Evolutionary conservation across 306 rosid genomes (phyloP).

Genomic region (Acmispon strigosus): DNA sequence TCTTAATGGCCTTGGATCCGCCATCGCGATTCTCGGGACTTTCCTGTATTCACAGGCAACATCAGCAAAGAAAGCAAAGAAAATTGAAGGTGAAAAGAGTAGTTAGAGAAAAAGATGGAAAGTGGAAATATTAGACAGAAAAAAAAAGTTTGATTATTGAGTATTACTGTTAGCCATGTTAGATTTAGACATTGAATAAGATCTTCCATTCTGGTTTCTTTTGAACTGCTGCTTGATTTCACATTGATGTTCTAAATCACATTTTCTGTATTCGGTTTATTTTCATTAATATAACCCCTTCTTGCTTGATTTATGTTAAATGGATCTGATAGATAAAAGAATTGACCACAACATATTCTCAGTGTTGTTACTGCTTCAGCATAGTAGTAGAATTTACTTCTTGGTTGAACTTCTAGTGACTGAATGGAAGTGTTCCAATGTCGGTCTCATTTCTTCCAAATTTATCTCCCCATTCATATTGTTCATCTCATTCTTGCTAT

Average conservation of each 20-base stretch:
- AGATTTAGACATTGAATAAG: constrained; percentile 2
- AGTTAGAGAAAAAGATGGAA: constrained; percentile 25
- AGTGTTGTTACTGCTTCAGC: neutral
- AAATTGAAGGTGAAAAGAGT: constrained; percentile 57
- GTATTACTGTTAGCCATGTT: constrained; percentile 10
- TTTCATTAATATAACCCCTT: neutral
- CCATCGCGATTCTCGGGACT: constrained; percentile 83
- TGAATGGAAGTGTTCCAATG: neutral
- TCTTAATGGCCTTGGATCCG: constrained; percentile 89
- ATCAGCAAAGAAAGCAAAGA: constrained; percentile 48
- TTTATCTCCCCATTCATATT: neutral
- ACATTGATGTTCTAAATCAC: neutral
- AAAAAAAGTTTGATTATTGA: constrained; percentile 13
- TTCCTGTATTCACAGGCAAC: constrained; percentile 85
- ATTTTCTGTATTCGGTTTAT: neutral
- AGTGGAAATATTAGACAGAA: neutral
- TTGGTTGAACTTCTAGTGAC: neutral
- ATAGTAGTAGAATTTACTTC: neutral
- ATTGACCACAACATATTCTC: neutral
- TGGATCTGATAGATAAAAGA: neutral
- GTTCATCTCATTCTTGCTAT: neutral
- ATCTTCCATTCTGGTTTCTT: constrained; percentile 21
- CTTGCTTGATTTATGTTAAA: neutral
- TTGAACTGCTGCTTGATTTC: constrained; percentile 12
- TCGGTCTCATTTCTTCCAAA: neutral